phyloP scores from a whole-genome alignment of 192 early-diverging fungal genomes.

The Coemansia sp. region DNA sequence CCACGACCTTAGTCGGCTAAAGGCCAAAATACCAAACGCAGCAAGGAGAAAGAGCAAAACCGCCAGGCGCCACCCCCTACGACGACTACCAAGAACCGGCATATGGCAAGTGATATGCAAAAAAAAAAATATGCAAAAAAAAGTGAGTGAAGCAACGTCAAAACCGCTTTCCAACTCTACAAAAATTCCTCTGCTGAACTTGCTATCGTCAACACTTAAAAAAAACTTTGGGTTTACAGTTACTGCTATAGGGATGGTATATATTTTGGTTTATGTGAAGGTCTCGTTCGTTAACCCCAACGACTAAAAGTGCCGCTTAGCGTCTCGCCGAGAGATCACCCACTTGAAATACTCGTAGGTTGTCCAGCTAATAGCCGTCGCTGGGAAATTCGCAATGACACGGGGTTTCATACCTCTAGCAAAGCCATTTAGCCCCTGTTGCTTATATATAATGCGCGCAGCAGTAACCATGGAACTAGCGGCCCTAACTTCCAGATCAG shows the following conservation, averaged over 20 bases:
- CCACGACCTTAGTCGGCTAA: neutral
- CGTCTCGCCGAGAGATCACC: conserved; percentile 57
- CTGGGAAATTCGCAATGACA: conserved; percentile 88
- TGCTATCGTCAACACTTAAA: neutral
- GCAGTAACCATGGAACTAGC: conserved; percentile 74
- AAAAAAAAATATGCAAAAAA: neutral
- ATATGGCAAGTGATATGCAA: neutral
- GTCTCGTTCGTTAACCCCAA: neutral
- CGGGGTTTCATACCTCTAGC: conserved; percentile 77
- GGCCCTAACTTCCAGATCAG: conserved; percentile 68
- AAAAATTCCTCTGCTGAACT: neutral
- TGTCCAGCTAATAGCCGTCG: conserved; percentile 94
- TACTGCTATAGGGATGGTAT: neutral
- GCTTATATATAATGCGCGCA: conserved; percentile 72
- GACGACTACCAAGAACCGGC: neutral
- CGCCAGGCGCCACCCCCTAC: conserved; percentile 8
- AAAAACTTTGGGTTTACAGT: neutral
- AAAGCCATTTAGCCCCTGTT: conserved; percentile 79
- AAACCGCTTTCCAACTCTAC: neutral
- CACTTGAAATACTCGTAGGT: conserved; percentile 88
- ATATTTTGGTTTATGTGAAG: neutral
- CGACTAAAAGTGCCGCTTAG: neutral
- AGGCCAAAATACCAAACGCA: neutral
- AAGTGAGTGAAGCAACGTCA: neutral
- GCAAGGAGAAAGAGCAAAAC: neutral